phyloP scores from a whole-genome alignment of 371 early-diverging fungal species.

The Mucor sp. region DNA sequence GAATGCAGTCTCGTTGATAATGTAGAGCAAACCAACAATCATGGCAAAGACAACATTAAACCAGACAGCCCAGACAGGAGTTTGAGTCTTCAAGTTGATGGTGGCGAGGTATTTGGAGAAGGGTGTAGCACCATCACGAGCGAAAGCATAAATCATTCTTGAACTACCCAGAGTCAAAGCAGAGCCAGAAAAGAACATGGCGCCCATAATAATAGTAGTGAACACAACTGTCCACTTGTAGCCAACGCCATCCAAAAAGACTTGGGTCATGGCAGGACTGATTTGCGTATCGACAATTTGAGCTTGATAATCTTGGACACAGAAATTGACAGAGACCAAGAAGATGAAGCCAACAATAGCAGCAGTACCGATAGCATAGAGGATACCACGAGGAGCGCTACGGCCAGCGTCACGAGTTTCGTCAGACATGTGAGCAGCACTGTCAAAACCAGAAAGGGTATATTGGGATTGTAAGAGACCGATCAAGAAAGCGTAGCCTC shows the following conservation, averaged over 20 bases:
- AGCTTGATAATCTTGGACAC: conserved; percentile 45
- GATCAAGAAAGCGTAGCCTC: conserved; percentile 38
- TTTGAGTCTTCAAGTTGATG: conserved; percentile 32
- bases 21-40: conserved; percentile 50
- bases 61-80: conserved; percentile 44
- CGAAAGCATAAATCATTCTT: conserved; percentile 74
- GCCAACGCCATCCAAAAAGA: conserved; percentile 57
- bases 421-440: conserved; percentile 74
- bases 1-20: conserved; percentile 55
- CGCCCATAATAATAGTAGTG: conserved; percentile 55
- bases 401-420: conserved; percentile 67
- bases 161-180: conserved; percentile 60
- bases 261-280: conserved; percentile 44
- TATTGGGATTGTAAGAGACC: conserved; percentile 50
- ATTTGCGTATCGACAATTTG: conserved; percentile 48
- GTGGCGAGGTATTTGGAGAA: conserved; percentile 49
- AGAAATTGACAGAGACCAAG: conserved; percentile 47
- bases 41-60: conserved; percentile 38
- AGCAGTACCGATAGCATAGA: conserved; percentile 51
- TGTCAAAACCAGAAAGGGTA: conserved; percentile 67
- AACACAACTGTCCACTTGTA: conserved; percentile 54
- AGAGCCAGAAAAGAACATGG: conserved; percentile 62
- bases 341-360: conserved; percentile 50
- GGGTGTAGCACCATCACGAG: conserved; percentile 73
- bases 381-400: conserved; percentile 62